phyloP scores from a whole-genome alignment of 2,329 filamentous ascomycete genomes.

The Talaromyces sp. region DNA sequence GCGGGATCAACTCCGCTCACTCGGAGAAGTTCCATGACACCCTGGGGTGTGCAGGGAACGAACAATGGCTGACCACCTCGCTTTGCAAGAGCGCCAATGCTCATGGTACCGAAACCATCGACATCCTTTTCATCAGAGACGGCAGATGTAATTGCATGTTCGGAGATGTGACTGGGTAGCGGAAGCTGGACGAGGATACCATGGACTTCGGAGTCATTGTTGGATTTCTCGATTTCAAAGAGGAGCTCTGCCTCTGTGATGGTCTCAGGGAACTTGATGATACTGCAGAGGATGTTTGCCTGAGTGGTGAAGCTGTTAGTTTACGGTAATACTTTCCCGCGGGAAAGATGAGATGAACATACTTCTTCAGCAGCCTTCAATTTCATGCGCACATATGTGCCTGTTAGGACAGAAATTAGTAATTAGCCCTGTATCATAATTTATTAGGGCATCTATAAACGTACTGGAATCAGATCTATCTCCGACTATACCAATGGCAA shows the following conservation, averaged over 20 bases:
- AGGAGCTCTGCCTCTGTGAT: constrained; percentile 82
- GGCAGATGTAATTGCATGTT: constrained; percentile 83
- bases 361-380: constrained; percentile 93
- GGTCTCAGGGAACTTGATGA: constrained; percentile 75
- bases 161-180: constrained; percentile 80
- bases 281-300: constrained; percentile 84
- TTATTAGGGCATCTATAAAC: constrained; percentile 26
- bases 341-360: constrained; percentile 23
- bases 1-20: constrained; percentile 76
- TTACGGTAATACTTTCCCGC: constrained; percentile 3
- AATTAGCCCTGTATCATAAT: constrained; percentile 17
- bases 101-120: constrained; percentile 88
- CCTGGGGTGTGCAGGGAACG: constrained; percentile 92
- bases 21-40: constrained; percentile 86
- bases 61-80: constrained; percentile 85
- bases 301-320: constrained; percentile 33
- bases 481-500: constrained; percentile 58
- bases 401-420: constrained; percentile 43
- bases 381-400: constrained; percentile 99
- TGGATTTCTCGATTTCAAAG: constrained; percentile 72
- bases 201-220: constrained; percentile 80
- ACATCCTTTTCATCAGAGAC: constrained; percentile 95
- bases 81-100: constrained; percentile 97
- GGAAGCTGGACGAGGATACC: constrained; percentile 93
- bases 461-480: constrained; percentile 87